Evolutionary conservation across 306 rosid genomes (phyloP), one percentile per base, ranked within the genome.

Genomic region (Gastrolobium villosum): DNA sequence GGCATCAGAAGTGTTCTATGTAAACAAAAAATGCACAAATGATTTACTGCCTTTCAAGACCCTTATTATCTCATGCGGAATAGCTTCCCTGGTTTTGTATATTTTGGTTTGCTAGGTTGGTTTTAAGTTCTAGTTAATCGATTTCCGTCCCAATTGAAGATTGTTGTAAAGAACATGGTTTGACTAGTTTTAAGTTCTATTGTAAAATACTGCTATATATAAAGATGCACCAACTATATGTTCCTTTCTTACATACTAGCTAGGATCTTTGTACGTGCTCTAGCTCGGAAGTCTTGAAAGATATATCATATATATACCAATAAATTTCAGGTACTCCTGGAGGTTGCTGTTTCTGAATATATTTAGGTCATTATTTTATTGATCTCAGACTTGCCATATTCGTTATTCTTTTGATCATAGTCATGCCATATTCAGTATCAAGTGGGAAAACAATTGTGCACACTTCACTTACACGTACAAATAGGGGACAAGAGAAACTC

Each of bases 101-200:
- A 7, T 8, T n/a, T 70, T 62, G 34, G 73, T 53, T 52, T 72
- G 74, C 43, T 31, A 44, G 9, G 9, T 36, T 44, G 20, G 57
- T 44, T 41, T 50, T 44, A 36, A 46, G 6, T 68, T 66, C 13
- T 2, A 34, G 69, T 77, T 78, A 2, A 15, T 44, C 41, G 53
- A 45, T 14, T 44, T 9, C 8, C 5, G 32, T 28, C 8, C 10
- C 31, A 41, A n/a, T 50, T 70, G 40, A 20, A 46, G 54, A 30
- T 11, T 69, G 36, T 11, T 39, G 9, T 31, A 37, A 14, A 61
- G n/a, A 59, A 28, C 36, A 46, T 30, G 65, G 77, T 15, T 28
- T 5, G 14, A 37, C 31, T 31, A 39, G 39, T 71, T 20, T 20
- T 20, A 20, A 20, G 15, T 57, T 40, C 53, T n/a, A 77, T 7